Evolutionary conservation across 305 asterid genomes (phyloP).

Genomic region (Galium porrigens): DNA sequence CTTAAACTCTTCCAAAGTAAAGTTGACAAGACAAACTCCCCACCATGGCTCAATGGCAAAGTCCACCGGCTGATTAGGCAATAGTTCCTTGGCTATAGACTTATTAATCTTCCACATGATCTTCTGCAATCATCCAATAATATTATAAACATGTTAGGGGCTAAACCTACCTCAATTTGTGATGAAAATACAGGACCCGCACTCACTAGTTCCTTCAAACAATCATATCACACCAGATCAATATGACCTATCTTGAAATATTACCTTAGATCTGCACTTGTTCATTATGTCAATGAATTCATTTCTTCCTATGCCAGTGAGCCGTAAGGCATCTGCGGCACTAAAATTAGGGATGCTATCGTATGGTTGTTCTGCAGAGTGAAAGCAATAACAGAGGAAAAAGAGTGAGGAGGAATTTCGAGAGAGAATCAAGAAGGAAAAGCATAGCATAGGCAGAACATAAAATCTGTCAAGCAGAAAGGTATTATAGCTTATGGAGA

Average conservation of each 20-base stretch:
- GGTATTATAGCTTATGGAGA: constrained; percentile 4
- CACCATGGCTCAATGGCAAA: constrained; percentile 91
- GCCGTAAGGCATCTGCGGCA: constrained; percentile 94
- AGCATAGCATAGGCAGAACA: background rate
- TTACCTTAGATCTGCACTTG: constrained; percentile 99
- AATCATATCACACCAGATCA: background rate
- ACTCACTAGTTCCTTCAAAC: background rate
- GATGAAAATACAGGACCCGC: background rate
- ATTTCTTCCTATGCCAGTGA: constrained; percentile 91
- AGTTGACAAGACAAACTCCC: constrained; percentile 97
- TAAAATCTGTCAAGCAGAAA: background rate
- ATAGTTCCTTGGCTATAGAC: constrained; percentile 87
- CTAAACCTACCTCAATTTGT: background rate
- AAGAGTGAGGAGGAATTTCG: background rate
- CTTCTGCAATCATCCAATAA: constrained; percentile 64
- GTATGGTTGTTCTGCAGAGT: constrained; percentile 87
- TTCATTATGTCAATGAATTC: constrained; percentile 98
- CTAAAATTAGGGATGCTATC: constrained; percentile 98
- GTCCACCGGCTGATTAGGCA: constrained; percentile 87
- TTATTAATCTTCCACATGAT: constrained; percentile 99
- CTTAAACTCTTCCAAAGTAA: constrained; percentile 96
- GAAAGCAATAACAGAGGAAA: constrained; percentile 11
- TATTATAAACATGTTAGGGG: constrained; percentile 5
- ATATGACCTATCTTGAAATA: constrained; percentile 21
- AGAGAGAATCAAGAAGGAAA: background rate